These are phyloP conservation scores for Chlorophyllum brunneum DNA, from an alignment of 768 basidiomycete genomes.

Conservation along the genomic window DNA sequence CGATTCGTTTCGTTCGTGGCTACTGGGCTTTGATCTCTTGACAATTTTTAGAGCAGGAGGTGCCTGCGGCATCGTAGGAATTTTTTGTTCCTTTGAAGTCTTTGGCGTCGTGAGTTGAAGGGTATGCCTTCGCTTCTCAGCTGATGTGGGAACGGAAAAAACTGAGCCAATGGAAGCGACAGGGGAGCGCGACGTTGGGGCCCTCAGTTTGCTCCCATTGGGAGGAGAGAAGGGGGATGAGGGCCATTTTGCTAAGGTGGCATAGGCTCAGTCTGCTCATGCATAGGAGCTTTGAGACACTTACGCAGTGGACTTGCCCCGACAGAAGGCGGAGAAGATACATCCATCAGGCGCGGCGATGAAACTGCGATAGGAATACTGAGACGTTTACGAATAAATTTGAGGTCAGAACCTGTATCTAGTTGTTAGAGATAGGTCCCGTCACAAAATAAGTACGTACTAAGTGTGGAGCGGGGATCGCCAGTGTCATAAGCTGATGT, in stretches of 20 bases:
- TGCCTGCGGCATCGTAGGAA: conserved; percentile 26
- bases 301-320: background rate
- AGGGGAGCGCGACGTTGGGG: background rate
- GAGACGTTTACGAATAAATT: conserved; percentile 3
- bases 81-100: background rate
- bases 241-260: background rate
- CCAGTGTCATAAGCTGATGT: background rate
- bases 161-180: background rate
- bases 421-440: background rate
- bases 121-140: background rate
- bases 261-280: background rate
- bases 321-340: background rate
- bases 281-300: background rate
- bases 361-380: conserved; percentile 11
- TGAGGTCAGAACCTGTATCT: conserved; percentile 1
- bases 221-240: background rate
- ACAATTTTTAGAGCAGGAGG: conserved; percentile 47
- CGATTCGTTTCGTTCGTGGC: conserved; percentile 6
- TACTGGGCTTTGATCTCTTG: conserved; percentile 28
- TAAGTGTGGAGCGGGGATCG: background rate
- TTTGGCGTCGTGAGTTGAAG: conserved; percentile 7
- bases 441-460: background rate
- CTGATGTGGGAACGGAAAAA: background rate
- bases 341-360: conserved; percentile 9
- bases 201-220: background rate